Evolutionary conservation across 768 basidiomycete species (phyloP).

Genomic region (Chalciporus piperatus): DNA sequence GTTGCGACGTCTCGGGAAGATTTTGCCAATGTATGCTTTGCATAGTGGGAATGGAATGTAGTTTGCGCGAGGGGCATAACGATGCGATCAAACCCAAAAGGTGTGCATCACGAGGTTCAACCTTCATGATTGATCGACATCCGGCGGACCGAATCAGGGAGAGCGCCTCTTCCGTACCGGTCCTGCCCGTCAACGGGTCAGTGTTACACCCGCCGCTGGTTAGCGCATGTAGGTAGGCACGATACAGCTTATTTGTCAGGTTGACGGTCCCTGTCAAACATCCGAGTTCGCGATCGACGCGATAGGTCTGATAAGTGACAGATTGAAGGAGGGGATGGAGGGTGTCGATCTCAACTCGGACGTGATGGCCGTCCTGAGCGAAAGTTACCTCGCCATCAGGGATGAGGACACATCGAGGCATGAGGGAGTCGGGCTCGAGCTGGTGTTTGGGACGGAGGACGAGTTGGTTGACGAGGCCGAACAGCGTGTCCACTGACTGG

Average conservation of each 20-base stretch:
- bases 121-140: constrained; percentile 39
- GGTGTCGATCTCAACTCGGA: constrained; percentile 14
- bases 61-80: constrained; percentile 32
- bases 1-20: constrained; percentile 28
- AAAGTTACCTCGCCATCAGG: constrained; percentile 34
- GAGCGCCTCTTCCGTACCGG: too few relatives aligned
- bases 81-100: constrained; percentile 33
- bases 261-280: constrained; percentile 26
- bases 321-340: neutral
- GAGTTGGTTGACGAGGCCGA: too few relatives aligned
- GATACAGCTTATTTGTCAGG: too few relatives aligned
- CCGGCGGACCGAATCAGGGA: constrained; percentile 36
- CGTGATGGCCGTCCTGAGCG: constrained; percentile 10
- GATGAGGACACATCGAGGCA: constrained; percentile 33
- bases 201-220: too few relatives aligned
- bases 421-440: neutral
- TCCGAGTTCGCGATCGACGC: constrained; percentile 29
- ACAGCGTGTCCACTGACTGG: too few relatives aligned
- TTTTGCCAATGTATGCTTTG: constrained; percentile 36
- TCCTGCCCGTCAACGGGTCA: too few relatives aligned
- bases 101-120: constrained; percentile 28
- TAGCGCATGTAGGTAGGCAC: too few relatives aligned
- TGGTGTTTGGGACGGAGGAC: constrained; percentile 34
- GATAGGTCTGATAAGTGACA: constrained; percentile 28
- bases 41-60: constrained; percentile 34